Evolutionary conservation across 2,329 filamentous ascomycete genomes (phyloP).

Genomic region (Stagonosporopsis rhizophila): DNA sequence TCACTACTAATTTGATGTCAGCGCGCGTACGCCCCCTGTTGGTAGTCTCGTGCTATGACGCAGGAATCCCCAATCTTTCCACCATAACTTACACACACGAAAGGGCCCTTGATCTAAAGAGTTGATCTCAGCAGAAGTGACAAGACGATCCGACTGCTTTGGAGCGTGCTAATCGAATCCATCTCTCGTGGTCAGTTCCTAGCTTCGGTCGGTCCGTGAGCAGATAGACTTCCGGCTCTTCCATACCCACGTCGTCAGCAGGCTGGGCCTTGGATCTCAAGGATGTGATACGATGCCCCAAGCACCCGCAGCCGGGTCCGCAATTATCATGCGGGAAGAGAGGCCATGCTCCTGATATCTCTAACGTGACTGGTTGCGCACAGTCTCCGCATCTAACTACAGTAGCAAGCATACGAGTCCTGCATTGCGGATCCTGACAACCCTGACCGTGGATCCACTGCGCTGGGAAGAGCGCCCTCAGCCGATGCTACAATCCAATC

Average conservation of each 20-base stretch:
- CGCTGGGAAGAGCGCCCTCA: constrained; percentile 26
- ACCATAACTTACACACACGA: background rate
- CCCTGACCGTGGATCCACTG: constrained; percentile 29
- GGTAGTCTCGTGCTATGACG: constrained; percentile 18
- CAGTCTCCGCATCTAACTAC: constrained; percentile 36
- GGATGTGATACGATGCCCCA: constrained; percentile 5
- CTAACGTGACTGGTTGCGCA: constrained; percentile 19
- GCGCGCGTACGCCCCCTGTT: constrained; percentile 30
- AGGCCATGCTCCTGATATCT: constrained; percentile 22
- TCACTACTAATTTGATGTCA: constrained; percentile 23
- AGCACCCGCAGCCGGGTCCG: constrained; percentile 32
- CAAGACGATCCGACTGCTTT: background rate
- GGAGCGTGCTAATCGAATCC: background rate
- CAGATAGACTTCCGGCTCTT: background rate
- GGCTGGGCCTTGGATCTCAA: constrained; percentile 10
- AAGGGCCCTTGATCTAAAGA: background rate
- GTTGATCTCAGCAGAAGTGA: background rate
- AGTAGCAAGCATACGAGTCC: constrained; percentile 20
- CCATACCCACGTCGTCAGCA: constrained; percentile 11
- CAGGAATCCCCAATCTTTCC: constrained; percentile 15
- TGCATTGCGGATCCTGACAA: constrained; percentile 32
- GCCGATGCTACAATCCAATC: constrained; percentile 32
- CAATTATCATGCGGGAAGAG: constrained; percentile 27
- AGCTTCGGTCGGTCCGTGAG: background rate
- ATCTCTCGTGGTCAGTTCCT: background rate